Percentiles rank a stretch among this genome's conserved stretches.
These are phyloP conservation scores for Alternaria sp. DNA, from an alignment of 2,329 filamentous ascomycete species.

Conservation along the genomic window DNA sequence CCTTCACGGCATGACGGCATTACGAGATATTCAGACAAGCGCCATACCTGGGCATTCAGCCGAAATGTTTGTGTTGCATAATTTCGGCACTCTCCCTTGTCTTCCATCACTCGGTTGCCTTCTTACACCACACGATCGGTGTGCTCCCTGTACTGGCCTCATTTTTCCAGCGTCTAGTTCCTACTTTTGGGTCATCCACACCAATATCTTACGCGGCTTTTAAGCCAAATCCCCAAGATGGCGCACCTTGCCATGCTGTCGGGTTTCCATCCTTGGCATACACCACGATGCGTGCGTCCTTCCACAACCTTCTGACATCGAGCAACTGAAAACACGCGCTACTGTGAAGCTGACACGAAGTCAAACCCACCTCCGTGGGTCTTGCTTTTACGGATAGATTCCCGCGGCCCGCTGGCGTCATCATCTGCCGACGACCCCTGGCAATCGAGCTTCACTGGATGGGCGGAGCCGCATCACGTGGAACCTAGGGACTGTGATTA, in stretches of 20 bases:
- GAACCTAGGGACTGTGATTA: background rate
- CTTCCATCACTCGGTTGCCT: background rate
- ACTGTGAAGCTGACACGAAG: background rate
- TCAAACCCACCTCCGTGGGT: background rate
- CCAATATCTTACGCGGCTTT: background rate
- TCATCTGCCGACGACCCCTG: background rate
- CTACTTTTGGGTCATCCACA: background rate
- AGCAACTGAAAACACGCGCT: background rate
- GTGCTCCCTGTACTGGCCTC: background rate
- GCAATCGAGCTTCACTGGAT: background rate
- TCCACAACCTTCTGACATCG: background rate
- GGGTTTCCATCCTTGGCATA: background rate
- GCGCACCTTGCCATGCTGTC: background rate
- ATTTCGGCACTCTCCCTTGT: background rate
- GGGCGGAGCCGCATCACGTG: conserved; percentile 3
- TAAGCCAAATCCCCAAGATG: conserved; percentile 5
- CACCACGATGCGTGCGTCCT: background rate
- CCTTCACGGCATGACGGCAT: background rate
- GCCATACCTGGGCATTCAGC: background rate
- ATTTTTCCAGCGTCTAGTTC: background rate
- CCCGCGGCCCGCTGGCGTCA: background rate
- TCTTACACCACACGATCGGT: conserved; percentile 1
- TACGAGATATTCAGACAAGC: background rate
- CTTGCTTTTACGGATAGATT: background rate
- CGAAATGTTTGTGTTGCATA: background rate